A percentile compares a stretch with the other conserved stretches of the same genome.
phyloP scores from a whole-genome alignment of 768 basidiomycete genomes.

The Lactifluus piperatus region DNA sequence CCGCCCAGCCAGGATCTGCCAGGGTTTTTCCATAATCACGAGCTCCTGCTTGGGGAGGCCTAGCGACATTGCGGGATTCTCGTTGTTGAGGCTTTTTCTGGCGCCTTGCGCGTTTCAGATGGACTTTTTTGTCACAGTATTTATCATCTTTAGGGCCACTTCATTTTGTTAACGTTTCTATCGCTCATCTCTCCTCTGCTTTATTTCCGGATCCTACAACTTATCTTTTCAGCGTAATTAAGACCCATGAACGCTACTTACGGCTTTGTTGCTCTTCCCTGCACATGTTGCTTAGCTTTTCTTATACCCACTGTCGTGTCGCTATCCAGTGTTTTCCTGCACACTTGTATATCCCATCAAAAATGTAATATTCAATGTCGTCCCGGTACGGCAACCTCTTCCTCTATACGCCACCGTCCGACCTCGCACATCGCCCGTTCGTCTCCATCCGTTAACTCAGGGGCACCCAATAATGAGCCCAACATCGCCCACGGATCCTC shows the following conservation, averaged over 20 bases:
- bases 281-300: background rate
- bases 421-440: conserved; percentile 82
- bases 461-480: conserved; percentile 52
- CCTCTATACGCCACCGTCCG: conserved; percentile 80
- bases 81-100: background rate
- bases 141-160: background rate
- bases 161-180: background rate
- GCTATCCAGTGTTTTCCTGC: background rate
- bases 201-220: background rate
- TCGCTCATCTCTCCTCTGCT: background rate
- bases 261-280: background rate
- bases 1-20: conserved; percentile 2
- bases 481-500: conserved; percentile 95
- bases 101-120: background rate
- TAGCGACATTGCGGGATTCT: background rate
- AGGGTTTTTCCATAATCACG: background rate
- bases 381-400: conserved; percentile 52
- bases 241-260: background rate
- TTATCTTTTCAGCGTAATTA: background rate
- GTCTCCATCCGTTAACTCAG: conserved; percentile 63
- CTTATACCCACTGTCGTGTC: background rate
- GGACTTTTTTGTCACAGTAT: background rate
- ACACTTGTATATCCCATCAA: background rate
- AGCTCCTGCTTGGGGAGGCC: background rate
- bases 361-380: conserved; percentile 39